Base-by-base conservation (phyloP, 345 rosid species). In the Physaria fendleri region DNA sequence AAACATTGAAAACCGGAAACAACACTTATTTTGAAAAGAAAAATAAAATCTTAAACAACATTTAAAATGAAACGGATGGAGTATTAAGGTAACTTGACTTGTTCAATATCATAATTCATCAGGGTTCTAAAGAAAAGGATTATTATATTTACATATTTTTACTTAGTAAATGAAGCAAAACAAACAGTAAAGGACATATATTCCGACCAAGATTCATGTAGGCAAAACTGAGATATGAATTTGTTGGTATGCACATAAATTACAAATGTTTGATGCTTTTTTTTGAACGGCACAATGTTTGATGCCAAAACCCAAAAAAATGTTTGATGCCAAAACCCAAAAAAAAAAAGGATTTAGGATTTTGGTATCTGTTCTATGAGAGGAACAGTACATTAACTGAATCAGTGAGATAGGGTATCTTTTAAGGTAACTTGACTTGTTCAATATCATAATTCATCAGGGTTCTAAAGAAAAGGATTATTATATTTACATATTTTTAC, bases 131-230 rank as follows among this genome's bases (percentile, higher is more conserved):
- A 22, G 15, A 30, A 41, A 23, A 20, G n/a, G 53, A 33, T 32
- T 32, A 44, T 23, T 21, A 53, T 38, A 12, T 52, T 51, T 34
- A 25, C 54, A 29, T 15, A 21, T 20, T 68, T 9, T 41, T 24
- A 18, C 14, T 42, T 42, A 43, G 12, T 28, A 32, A 28, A 33
- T 23, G 46, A 23, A 34, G 61, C 51, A 54, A 53, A 62, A 43
- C 35, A 34, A 34, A 34, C 8, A 29, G 10, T 51, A 52, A 28
- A 44, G 28, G 73, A 45, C 68, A 69, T n/a, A 45, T 55, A 61
- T 69, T 61, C 57, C 68, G 73, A 69, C 73, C 62, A 69, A 61
- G 50, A 69, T 69, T 69, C 68, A 37, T 61, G 57, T 69, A 69
- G 29, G 57, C 49, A 53, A 54, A 69, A 61, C 63, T 68, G 73